Base-by-base conservation (phyloP, 192 early-diverging fungal genomes). In the Backusella psychrophila region DNA sequence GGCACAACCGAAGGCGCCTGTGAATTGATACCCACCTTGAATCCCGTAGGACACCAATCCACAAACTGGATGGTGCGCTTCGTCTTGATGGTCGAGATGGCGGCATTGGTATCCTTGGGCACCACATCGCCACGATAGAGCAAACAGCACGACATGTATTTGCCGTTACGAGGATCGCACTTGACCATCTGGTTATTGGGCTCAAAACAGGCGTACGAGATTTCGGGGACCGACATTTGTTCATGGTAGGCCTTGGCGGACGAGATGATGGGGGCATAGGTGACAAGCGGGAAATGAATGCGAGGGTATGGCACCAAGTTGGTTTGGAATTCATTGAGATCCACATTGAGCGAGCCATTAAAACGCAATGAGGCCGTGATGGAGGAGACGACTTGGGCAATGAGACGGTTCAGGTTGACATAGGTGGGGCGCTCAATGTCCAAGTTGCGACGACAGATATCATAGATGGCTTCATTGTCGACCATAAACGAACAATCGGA, bases 401-500 rank as follows among this genome's bases (percentile, higher is more conserved):
- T 96, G 82, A 99, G 88, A 46, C 96, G 90, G 90, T 99, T 99
- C 75, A 99, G 85, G 85, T 99, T 97, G 85, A 92, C 93, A 91
- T 97, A 99, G 26, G 95, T 96, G 66, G 97, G 97, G 71, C 95
- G 93, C 76, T 94, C 92, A 85, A 98, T 96, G 86, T 97, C 97
- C 66, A 99, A 85, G 90, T 97, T 99, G 79, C 95, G 93, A 80
- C 94, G 91, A 92, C 97, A 99, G 82, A 99, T 99, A 81, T 99
- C 97, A 87, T 99, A 98, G 83, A 97, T 99, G 77, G 97, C 97
- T 87, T 98, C 96, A 87, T 99, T 99, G 86, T 99, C 97, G 49
- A 99, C 96, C 97, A 99, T 97, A 88, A 99, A 99, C 73, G 96
- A 95, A 88, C 94, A 96, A 86, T 99, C 97, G 5, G 96, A 94